Conservation (phyloP, 2,329 filamentous ascomycete species). For the Penicillium hordei region DNA sequence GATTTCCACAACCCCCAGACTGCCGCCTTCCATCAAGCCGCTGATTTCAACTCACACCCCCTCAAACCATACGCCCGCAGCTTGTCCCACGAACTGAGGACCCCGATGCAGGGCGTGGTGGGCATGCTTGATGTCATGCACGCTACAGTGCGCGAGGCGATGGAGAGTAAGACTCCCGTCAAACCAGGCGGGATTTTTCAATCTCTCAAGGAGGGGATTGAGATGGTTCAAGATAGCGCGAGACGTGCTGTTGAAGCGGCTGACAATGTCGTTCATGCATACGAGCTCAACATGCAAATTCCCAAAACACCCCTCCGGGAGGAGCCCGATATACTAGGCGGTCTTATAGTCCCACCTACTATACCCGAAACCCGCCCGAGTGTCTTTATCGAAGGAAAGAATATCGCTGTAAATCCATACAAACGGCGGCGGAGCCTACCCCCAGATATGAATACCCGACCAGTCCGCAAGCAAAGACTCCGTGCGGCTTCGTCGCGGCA, state of each 20-base stretch:
- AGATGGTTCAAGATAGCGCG: conserved; percentile 71
- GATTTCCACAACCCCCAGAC: conserved; percentile 33
- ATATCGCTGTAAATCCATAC: conserved; percentile 45
- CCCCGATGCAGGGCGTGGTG: conserved; percentile 73
- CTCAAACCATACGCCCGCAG: conserved; percentile 71
- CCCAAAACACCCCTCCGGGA: conserved; percentile 60
- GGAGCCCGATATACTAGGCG: conserved; percentile 34
- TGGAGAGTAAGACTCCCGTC: conserved; percentile 54
- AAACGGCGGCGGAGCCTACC: conserved; percentile 48
- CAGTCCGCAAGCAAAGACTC: conserved; percentile 39
- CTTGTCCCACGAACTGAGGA: conserved; percentile 69
- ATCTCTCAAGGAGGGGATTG: conserved; percentile 66
- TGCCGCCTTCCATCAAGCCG: conserved; percentile 55
- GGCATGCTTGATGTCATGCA: conserved; percentile 78
- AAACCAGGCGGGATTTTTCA: conserved; percentile 58
- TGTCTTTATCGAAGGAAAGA: conserved; percentile 45
- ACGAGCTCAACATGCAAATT: conserved; percentile 72
- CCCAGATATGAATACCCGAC: conserved; percentile 35
- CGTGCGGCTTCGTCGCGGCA: conserved; percentile 33
- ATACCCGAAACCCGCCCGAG: conserved; percentile 38
- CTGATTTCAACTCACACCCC: conserved; percentile 60
- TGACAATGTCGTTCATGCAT: conserved; percentile 73
- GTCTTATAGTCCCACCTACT: conserved; percentile 21
- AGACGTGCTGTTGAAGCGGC: conserved; percentile 70
- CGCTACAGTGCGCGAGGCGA: conserved; percentile 66